Evolutionary conservation across 164 flowering plant genomes (phyloP).

Genomic region (Vitis riparia): DNA sequence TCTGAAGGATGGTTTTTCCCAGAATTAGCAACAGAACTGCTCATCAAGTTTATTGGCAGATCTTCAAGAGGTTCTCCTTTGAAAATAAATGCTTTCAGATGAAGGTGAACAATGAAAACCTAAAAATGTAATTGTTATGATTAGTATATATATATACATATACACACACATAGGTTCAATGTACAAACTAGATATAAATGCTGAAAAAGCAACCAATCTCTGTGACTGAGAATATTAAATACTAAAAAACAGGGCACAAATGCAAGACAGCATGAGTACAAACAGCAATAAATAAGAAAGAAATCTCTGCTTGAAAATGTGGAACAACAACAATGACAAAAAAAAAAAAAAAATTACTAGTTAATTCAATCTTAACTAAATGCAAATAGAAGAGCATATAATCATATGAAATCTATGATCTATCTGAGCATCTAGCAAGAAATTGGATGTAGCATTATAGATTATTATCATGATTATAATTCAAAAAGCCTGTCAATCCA

Average conservation of each 20-base stretch:
- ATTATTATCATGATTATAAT: not conserved
- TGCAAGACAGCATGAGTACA: too few relatives aligned
- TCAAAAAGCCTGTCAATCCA: too few relatives aligned
- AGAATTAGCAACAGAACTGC: constrained; percentile 19
- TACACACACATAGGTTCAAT: not conserved
- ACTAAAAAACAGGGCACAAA: too few relatives aligned
- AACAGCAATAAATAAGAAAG: too few relatives aligned
- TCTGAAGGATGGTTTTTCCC: constrained; percentile 33
- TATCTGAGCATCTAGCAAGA: not conserved
- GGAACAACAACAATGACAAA: too few relatives aligned
- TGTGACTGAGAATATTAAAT: too few relatives aligned
- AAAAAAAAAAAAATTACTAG: too few relatives aligned
- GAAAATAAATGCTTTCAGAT: constrained; percentile 39
- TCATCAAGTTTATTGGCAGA: constrained; percentile 24
- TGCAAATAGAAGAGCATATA: not conserved
- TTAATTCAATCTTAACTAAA: not conserved
- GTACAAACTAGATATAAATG: too few relatives aligned
- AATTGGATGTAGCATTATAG: not conserved
- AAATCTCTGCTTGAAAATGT: too few relatives aligned
- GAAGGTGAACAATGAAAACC: constrained; percentile 62
- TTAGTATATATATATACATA: not conserved
- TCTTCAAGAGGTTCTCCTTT: constrained; percentile 31
- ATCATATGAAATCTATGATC: not conserved
- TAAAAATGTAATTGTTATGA: constrained; percentile 12
- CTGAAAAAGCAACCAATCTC: too few relatives aligned